A percentile compares a stretch with the other conserved stretches of the same genome.
These are phyloP conservation scores for Microglena sp. DNA, from an alignment of 139 green algal genomes.

Conservation along the genomic window DNA sequence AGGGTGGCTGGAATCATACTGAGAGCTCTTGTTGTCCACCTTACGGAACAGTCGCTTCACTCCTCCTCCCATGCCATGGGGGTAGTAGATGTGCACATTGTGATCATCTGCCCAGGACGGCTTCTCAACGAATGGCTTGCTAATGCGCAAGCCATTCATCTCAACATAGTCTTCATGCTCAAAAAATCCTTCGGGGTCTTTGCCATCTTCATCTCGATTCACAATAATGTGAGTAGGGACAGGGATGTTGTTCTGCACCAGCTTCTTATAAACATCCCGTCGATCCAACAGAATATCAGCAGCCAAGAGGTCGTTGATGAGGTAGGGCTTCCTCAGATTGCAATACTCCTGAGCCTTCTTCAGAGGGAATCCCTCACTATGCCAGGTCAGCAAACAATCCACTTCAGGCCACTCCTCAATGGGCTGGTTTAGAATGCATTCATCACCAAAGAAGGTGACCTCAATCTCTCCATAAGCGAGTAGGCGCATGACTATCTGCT, in stretches of 20 bases:
- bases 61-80: conserved; percentile 89
- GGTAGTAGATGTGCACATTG: conserved; percentile 98
- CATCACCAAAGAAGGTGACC: conserved; percentile 80
- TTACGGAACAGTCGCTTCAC: conserved; percentile 97
- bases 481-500: conserved; percentile 76
- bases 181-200: conserved; percentile 66
- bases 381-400: conserved; percentile 87
- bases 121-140: conserved; percentile 99
- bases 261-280: conserved; percentile 62
- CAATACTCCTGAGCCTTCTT: conserved; percentile 59
- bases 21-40: conserved; percentile 69
- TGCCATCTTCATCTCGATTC: conserved; percentile 61
- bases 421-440: conserved; percentile 72
- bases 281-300: conserved; percentile 85
- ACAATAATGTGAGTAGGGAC: conserved; percentile 86
- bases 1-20: conserved; percentile 75
- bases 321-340: conserved; percentile 72
- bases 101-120: conserved; percentile 88
- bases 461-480: conserved; percentile 80
- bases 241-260: conserved; percentile 74
- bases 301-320: conserved; percentile 86
- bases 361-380: conserved; percentile 90
- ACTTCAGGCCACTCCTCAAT: conserved; percentile 85
- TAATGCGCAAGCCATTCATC: conserved; percentile 62
- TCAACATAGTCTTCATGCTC: conserved; percentile 87